These are phyloP conservation scores for Tetrapisispora taiwanensis DNA, from an alignment of 805 yeast genomes.

Conservation along the genomic window DNA sequence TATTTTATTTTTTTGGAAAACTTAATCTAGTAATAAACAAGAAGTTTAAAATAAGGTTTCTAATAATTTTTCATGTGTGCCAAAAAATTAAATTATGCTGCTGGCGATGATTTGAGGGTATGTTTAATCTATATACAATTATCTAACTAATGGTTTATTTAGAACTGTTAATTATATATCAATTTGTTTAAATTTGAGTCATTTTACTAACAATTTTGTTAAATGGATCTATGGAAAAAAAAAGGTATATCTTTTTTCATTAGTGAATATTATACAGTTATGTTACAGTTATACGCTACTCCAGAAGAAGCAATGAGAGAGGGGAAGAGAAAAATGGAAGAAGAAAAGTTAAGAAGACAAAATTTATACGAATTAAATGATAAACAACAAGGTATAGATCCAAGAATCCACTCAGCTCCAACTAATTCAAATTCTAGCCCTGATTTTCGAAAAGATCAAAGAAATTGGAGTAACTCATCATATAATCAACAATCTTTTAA, in stretches of 20 bases:
- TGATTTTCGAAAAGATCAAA: neutral
- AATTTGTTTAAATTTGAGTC: too few species aligned
- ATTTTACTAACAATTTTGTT: neutral
- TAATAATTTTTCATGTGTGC: constrained; percentile 17
- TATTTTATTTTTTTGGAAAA: too few species aligned
- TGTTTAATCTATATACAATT: neutral
- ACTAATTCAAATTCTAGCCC: neutral
- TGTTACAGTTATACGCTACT: constrained; percentile 27
- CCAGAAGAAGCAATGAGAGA: constrained; percentile 30
- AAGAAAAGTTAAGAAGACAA: constrained; percentile 19
- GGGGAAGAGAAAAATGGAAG: constrained; percentile 18
- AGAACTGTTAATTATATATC: too few species aligned
- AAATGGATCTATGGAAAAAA: constrained; percentile 3
- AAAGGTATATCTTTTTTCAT: too few species aligned
- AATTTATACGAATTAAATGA: constrained; percentile 7
- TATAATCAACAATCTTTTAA: neutral
- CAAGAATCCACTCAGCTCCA: constrained; percentile 16
- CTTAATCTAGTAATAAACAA: too few species aligned
- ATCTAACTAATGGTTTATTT: too few species aligned
- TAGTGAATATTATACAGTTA: too few species aligned
- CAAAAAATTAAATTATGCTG: constrained; percentile 25
- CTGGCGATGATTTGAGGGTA: constrained; percentile 21
- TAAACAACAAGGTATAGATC: constrained; percentile 8
- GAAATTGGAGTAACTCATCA: neutral
- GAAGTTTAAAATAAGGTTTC: too few species aligned